A percentile compares a stretch with the other conserved stretches of the same genome.
phyloP scores from a whole-genome alignment of 257 asterid species.

The Jacaranda copaia region DNA sequence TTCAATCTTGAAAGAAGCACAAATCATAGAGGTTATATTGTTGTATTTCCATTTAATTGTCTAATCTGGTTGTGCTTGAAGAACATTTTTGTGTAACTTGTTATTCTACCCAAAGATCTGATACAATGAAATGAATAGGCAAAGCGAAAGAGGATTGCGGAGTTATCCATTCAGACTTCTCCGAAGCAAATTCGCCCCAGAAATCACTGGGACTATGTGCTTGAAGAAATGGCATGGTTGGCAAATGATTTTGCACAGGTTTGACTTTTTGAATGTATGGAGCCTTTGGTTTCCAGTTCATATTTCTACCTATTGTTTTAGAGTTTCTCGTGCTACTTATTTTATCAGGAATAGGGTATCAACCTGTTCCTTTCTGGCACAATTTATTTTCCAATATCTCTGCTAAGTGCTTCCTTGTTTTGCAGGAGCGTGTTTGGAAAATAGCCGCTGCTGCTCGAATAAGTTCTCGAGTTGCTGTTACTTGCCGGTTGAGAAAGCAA shows the following conservation, averaged over 20 bases:
- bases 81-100: constrained; percentile 29
- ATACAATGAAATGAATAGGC: constrained; percentile 69
- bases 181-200: constrained; percentile 51
- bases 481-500: constrained; percentile 56
- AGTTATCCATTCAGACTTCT: constrained; percentile 59
- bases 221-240: constrained; percentile 98
- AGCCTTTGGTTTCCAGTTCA: constrained; percentile 27
- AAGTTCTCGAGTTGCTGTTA: constrained; percentile 62
- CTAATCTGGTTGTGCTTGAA: constrained; percentile 33
- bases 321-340: constrained; percentile 5
- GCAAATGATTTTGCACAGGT: constrained; percentile 99
- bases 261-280: constrained; percentile 29
- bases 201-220: constrained; percentile 92
- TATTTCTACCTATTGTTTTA: constrained; percentile 26
- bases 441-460: constrained; percentile 72
- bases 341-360: constrained; percentile 10
- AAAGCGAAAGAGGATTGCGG: constrained; percentile 74
- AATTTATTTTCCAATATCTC: constrained; percentile 18
- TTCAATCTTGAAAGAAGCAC: constrained; percentile 86
- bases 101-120: constrained; percentile 49
- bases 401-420: constrained; percentile 30
- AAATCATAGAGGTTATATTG: constrained; percentile 72
- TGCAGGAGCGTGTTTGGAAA: constrained; percentile 95
- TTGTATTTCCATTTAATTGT: constrained; percentile 36
- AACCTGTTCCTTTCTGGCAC: constrained; percentile 10